Evolutionary conservation across 2,329 filamentous ascomycete species (phyloP), one percentile per base, ranked within the genome.

Genomic region (Teratosphaeria zuluensis): DNA sequence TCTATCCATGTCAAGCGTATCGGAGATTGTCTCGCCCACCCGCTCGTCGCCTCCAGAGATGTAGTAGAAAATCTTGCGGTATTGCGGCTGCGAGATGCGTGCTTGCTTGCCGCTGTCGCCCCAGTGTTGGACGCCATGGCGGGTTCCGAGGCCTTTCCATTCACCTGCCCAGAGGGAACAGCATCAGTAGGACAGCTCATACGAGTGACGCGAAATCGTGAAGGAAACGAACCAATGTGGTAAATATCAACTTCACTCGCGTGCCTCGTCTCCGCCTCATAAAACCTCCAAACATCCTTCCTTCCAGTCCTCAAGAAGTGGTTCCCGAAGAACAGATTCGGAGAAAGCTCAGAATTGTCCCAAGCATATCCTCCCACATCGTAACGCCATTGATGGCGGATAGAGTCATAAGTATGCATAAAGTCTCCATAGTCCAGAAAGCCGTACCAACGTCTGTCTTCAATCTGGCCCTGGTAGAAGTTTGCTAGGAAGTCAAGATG

Each of bases 291-390:
- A 0, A 83, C 78, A 56, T 84, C 81, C 2, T 77, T 76, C 1
- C 80, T 74, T 0, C 82, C 82, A 0, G 82, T 85, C 9, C 80
- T 79, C 1, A 86, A 75, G 70, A 85, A 86, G 59, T 83, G 81
- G 3, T 77, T 78, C 84, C 84, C 86, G 64, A 86, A 79, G 72
- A 81, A 86, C 1, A 85, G 69, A 63, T 86, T 83, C 0, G 84
- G 81, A 0, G 83, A 85, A 0, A 86, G 74, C 66, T 86, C 83
- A 0, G 80, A 83, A 65, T 86, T 86, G 54, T 85, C 83, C 84
- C 84, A 86, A 0, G 82, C 83, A 59, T 82, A 86, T 0, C 84
- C 84, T 3, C 84, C 84, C 19, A 86, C 69, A 53, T 86, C 84
- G 58, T 85, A 86, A 1, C 81, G 77, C 84, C 84, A 86, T 0